Percentiles rank a stretch among this genome's conserved stretches.
Evolutionary conservation across 2,329 filamentous ascomycete genomes (phyloP).

Genomic region (Zymoseptoria ardabiliae): DNA sequence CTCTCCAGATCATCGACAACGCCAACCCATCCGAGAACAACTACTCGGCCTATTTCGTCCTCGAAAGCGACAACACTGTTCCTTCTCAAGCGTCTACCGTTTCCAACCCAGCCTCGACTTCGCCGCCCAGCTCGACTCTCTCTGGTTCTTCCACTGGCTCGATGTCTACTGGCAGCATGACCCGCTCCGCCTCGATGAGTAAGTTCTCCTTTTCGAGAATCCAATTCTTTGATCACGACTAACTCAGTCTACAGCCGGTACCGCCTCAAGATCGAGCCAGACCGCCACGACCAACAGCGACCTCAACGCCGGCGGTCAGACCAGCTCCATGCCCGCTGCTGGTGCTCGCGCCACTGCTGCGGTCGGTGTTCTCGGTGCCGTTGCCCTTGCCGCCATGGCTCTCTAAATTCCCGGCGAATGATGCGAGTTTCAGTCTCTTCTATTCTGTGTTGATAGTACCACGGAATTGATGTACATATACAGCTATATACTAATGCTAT

Average conservation of each 20-base stretch:
- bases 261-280: neutral
- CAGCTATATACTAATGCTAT: neutral
- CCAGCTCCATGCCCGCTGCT: slow-evolving; percentile 7
- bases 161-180: neutral
- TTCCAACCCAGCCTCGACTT: slow-evolving; percentile 28
- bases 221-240: neutral
- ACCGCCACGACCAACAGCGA: neutral
- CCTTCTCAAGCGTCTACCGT: slow-evolving; percentile 23
- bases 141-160: neutral
- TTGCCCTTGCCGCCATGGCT: slow-evolving; percentile 23
- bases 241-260: slow-evolving; percentile 1
- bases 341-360: slow-evolving; percentile 20
- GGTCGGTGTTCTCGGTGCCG: slow-evolving; percentile 20
- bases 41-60: slow-evolving; percentile 47
- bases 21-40: slow-evolving; percentile 38
- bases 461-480: neutral
- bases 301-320: slow-evolving; percentile 1
- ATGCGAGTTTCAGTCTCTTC: neutral
- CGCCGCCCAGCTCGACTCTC: slow-evolving; percentile 1
- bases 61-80: slow-evolving; percentile 40
- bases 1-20: slow-evolving; percentile 47
- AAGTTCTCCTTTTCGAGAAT: neutral
- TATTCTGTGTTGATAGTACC: neutral
- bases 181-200: neutral
- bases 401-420: slow-evolving; percentile 8